Base-by-base conservation (phyloP, 441 rosid species). In the Manihot esculenta region DNA sequence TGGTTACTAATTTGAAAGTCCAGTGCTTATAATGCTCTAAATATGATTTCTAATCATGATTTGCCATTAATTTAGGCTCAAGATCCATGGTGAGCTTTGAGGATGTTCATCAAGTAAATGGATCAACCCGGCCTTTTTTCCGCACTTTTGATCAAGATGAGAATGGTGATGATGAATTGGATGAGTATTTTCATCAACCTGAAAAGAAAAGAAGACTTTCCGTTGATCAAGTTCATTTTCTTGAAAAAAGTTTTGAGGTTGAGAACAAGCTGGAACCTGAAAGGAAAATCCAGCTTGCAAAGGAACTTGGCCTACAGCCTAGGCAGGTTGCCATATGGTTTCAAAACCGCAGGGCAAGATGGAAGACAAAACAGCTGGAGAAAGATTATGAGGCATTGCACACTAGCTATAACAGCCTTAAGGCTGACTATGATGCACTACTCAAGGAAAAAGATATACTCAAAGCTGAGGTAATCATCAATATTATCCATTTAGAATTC, bases 231-330 rank as follows among this genome's bases (percentile, higher is more conserved):
- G 90, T 89, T 51, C 87, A 81, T 72, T 86, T 84, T 66, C 90
- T 89, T 7, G 95, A 89, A 75, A 84, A 82, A 71, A 84, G 88
- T 72, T 89, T 89, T 63, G 92, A 86, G 72, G 83, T 74, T 1
- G 95, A 89, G 68, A 87, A 89, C 85, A 89, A 87, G 81, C 92
- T 89, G 18, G 90, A 89, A 74, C 92, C 95, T 1, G 90, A 89
- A 57, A 76, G 95, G 77, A 89, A 89, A 81, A 49, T 80, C 82
- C 90, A 87, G 83, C 90, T 89, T 9, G 92, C 95, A 7, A 87
- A 86, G 76, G 92, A 89, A 62, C 84, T 84, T 1, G 88, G 92
- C 23, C 79, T 89, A 76, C 88, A 86, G 78, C 92, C 95, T n/a
- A 77, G 95, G 47, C 92, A 89, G 77, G 86, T 89, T 0, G 92